Conservation (phyloP, 768 basidiomycete species). For the Kwoniella sp. region DNA sequence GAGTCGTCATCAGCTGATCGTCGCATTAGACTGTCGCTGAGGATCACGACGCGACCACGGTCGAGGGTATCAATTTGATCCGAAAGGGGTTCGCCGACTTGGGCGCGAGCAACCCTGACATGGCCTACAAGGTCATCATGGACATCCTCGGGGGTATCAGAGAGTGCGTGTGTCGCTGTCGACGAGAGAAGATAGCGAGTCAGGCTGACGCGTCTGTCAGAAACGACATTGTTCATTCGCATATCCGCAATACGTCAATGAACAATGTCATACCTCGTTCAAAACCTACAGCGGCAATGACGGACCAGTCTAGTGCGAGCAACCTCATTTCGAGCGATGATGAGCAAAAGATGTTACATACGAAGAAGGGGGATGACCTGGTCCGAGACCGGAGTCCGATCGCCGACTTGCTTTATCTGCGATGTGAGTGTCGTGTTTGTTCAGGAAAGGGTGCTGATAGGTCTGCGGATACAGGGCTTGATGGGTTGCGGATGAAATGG, state of each 20-base stretch:
- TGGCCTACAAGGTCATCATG: slow-evolving; percentile 81
- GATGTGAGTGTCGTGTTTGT: slow-evolving; percentile 56
- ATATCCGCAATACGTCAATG: slow-evolving; percentile 67
- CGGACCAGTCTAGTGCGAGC: slow-evolving; percentile 11
- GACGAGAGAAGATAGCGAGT: not conserved
- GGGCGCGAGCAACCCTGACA: slow-evolving; percentile 71
- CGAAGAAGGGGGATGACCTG: slow-evolving; percentile 41
- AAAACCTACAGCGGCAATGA: slow-evolving; percentile 56
- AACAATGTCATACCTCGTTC: slow-evolving; percentile 66
- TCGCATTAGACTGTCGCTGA: slow-evolving; percentile 26
- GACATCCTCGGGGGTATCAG: slow-evolving; percentile 87
- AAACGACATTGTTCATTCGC: slow-evolving; percentile 69
- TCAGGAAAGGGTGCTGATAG: not conserved
- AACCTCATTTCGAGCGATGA: slow-evolving; percentile 5
- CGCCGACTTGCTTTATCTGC: slow-evolving; percentile 91
- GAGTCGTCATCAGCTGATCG: slow-evolving; percentile 6
- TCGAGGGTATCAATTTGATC: slow-evolving; percentile 54
- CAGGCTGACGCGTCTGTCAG: slow-evolving; percentile 52
- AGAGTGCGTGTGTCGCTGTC: slow-evolving; percentile 60
- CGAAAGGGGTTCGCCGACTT: slow-evolving; percentile 84
- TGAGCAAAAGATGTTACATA: not conserved
- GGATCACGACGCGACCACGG: slow-evolving; percentile 32
- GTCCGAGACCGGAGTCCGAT: slow-evolving; percentile 64
- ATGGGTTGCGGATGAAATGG: slow-evolving; percentile 86
- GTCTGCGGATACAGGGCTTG: slow-evolving; percentile 55